These are phyloP conservation scores for Fusarium subglutinans DNA, from an alignment of 2,329 filamentous ascomycete genomes.

Conservation along the genomic window DNA sequence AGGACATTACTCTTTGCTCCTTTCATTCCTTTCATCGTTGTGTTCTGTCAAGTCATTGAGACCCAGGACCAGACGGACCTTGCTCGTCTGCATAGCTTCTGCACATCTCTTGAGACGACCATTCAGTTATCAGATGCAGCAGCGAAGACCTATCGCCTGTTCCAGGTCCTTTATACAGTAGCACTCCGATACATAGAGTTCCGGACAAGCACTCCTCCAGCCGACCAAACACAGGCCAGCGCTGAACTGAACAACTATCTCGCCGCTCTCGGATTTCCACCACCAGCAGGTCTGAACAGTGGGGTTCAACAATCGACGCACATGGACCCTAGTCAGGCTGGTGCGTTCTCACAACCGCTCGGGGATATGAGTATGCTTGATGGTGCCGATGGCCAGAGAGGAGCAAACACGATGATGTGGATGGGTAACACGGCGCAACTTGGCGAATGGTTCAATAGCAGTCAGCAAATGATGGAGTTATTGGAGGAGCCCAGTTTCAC, in stretches of 20 bases:
- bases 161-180: constrained; percentile 66
- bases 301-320: constrained; percentile 30
- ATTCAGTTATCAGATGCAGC: constrained; percentile 58
- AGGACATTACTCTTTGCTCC: constrained; percentile 61
- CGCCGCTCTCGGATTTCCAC: constrained; percentile 59
- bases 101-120: constrained; percentile 60
- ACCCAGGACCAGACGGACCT: constrained; percentile 54
- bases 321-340: constrained; percentile 1
- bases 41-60: constrained; percentile 62
- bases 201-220: constrained; percentile 47
- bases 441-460: constrained; percentile 52
- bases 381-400: constrained; percentile 26
- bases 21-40: constrained; percentile 63
- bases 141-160: constrained; percentile 65
- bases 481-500: constrained; percentile 45
- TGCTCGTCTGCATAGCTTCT: constrained; percentile 59
- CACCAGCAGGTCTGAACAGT: constrained; percentile 16
- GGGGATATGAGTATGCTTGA: constrained; percentile 19
- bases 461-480: constrained; percentile 50
- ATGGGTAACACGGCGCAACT: constrained; percentile 50
- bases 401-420: constrained; percentile 45
- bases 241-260: constrained; percentile 48
- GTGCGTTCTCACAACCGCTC: constrained; percentile 19
- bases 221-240: constrained; percentile 47
- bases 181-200: constrained; percentile 68